Evolutionary conservation across 768 basidiomycete genomes (phyloP).

Genomic region (Psilocybe sp.): DNA sequence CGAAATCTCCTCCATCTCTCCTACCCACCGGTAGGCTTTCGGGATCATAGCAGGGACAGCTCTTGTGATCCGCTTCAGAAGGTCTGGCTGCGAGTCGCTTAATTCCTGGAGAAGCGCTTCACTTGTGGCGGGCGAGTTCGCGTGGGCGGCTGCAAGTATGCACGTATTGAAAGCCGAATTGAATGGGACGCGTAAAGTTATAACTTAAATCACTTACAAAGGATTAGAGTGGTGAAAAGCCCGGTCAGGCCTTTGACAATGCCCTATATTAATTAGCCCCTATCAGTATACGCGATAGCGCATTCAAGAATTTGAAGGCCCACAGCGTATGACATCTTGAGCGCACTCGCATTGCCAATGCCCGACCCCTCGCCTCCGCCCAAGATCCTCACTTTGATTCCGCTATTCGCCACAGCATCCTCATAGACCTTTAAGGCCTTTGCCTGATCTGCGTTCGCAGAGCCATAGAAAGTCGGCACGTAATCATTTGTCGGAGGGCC

Average conservation of each 20-base stretch:
- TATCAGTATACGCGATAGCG: background rate
- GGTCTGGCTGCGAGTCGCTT: constrained; percentile 39
- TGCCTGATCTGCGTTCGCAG: constrained; percentile 36
- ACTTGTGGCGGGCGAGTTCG: constrained; percentile 60
- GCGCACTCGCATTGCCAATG: constrained; percentile 56
- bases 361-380: constrained; percentile 41
- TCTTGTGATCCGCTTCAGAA: constrained; percentile 37
- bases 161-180: background rate
- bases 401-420: constrained; percentile 33
- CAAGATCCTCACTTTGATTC: constrained; percentile 43
- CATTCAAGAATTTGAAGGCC: constrained; percentile 14
- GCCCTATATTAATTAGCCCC: constrained; percentile 31
- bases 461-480: constrained; percentile 56
- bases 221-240: constrained; percentile 52
- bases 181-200: constrained; percentile 2
- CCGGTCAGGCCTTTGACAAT: constrained; percentile 55
- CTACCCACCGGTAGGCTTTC: constrained; percentile 63
- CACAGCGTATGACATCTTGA: constrained; percentile 66
- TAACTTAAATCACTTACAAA: constrained; percentile 33
- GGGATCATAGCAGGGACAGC: constrained; percentile 48
- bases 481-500: constrained; percentile 46
- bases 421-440: constrained; percentile 33
- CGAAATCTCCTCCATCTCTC: constrained; percentile 64
- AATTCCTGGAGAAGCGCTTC: constrained; percentile 52
- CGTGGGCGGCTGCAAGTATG: constrained; percentile 41